A percentile compares a stretch with the other conserved stretches of the same genome.
phyloP scores from a whole-genome alignment of 495 filamentous ascomycete species.

The Penicillium chermesinum region DNA sequence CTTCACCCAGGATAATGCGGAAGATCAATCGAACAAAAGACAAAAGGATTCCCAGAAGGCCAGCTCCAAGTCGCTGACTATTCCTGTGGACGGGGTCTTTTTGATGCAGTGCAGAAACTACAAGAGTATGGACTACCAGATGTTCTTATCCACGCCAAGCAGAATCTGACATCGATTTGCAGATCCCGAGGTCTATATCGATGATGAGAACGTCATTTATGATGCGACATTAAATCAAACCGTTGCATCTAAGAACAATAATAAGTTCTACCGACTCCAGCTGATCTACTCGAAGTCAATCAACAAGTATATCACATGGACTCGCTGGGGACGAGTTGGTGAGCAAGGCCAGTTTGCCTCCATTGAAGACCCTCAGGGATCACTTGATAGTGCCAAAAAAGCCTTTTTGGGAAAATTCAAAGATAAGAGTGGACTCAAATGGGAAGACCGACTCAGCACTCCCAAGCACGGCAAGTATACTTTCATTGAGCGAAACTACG shows the following conservation, averaged over 20 bases:
- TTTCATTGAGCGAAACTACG: slow-evolving; percentile 67
- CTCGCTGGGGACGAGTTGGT: slow-evolving; percentile 75
- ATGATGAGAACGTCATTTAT: slow-evolving; percentile 56
- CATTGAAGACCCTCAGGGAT: slow-evolving; percentile 37
- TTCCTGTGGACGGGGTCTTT: slow-evolving; percentile 50
- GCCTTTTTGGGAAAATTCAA: slow-evolving; percentile 73
- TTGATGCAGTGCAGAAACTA: background rate
- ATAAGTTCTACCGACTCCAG: slow-evolving; percentile 71
- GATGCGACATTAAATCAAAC: slow-evolving; percentile 50
- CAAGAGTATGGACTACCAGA: background rate
- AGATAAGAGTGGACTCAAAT: slow-evolving; percentile 65
- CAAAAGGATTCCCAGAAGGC: slow-evolving; percentile 42
- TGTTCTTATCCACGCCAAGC: background rate
- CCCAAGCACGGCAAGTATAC: slow-evolving; percentile 67
- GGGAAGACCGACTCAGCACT: slow-evolving; percentile 54
- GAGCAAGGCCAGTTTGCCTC: slow-evolving; percentile 57
- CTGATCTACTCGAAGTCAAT: slow-evolving; percentile 21
- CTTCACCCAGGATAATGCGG: slow-evolving; percentile 3
- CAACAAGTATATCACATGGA: slow-evolving; percentile 51
- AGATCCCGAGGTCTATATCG: slow-evolving; percentile 56
- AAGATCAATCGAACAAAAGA: slow-evolving; percentile 23
- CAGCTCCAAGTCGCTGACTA: slow-evolving; percentile 29
- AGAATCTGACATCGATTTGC: background rate
- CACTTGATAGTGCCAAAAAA: slow-evolving; percentile 40
- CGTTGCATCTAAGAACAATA: slow-evolving; percentile 52